Conservation (phyloP, 176 grass and related monocot genomes). For the Microstegium vimineum region DNA sequence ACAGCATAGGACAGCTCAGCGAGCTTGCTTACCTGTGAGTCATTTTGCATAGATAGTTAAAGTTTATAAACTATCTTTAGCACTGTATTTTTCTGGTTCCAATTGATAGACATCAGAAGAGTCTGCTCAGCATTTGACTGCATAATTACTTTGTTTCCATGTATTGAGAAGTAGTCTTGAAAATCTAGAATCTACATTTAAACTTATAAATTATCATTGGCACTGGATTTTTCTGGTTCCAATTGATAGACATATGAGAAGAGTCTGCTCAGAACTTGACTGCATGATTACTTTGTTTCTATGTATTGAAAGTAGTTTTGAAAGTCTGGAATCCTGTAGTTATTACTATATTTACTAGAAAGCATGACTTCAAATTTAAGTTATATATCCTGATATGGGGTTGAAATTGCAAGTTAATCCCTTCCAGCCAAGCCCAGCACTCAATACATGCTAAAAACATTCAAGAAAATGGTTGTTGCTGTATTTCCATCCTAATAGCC, state of each 20-base stretch:
- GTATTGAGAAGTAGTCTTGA: background rate
- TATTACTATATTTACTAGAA: background rate
- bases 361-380: constrained; percentile 8
- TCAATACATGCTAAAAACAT: background rate
- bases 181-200: background rate
- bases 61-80: constrained; percentile 7
- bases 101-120: background rate
- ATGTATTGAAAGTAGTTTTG: background rate
- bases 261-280: background rate
- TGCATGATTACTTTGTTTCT: background rate
- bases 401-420: background rate
- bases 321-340: background rate
- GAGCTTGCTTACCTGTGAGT: constrained; percentile 48
- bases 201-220: constrained; percentile 4
- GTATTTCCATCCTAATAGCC: background rate
- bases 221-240: background rate
- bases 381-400: background rate
- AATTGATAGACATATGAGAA: background rate
- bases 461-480: background rate
- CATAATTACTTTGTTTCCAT: background rate
- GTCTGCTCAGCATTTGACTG: background rate
- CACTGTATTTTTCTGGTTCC: background rate
- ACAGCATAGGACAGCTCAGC: constrained; percentile 33
- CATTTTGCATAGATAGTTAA: background rate
- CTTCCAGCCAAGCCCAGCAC: background rate